Base-by-base conservation (phyloP, 257 asterid species). In the Eustoma russellianum region DNA sequence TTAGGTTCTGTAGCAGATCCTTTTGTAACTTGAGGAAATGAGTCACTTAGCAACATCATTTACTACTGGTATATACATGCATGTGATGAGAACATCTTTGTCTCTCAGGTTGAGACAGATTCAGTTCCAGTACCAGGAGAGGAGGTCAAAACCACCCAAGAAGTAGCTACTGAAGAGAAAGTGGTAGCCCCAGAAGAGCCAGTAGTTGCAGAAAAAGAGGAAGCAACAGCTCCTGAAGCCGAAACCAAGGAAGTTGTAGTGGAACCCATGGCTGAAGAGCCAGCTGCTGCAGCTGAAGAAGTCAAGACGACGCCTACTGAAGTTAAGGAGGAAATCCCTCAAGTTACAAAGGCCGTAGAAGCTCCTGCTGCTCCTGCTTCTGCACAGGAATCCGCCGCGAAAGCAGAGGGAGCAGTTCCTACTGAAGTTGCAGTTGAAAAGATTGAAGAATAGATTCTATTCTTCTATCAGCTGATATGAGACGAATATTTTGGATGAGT, bases 351-450 rank as follows among this genome's bases (percentile, higher is more conserved):
- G 5, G 49, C 40, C 13, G 43, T 5, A 10, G 58, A 41, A 34
- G 54, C 12, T 0, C 24, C 59, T 24, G 56, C 49, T 11, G 62
- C 66, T 6, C 48, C 61, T 6, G 70, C 72, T 7, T 51, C 66
- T 0, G 74, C 51, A 0, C 73, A 61, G 56, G 67, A 65, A 54
- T 51, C 75, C n/a, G 64, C 18, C 14, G 53, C 6, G 55, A n/a
- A 33, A 14, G 53, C 17, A n/a, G 50, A 45, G 38, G 17, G 16
- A 48, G 48, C 18, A 11, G 64, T 61, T n/a, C 34, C 35, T 60
- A 33, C 59, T 4, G 69, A 80, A 63, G 85, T 40, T 57, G 49
- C 75, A 41, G 83, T 48, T 40, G 79, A 55, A 66, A 76, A 81
- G 59, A 33, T 70, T 38, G 79, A 69, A 60, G 80, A 71, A 61